A percentile compares a stretch with the other conserved stretches of the same genome.
phyloP scores from a whole-genome alignment of 2,329 filamentous ascomycete species.

The Mollisiaceae sp. region DNA sequence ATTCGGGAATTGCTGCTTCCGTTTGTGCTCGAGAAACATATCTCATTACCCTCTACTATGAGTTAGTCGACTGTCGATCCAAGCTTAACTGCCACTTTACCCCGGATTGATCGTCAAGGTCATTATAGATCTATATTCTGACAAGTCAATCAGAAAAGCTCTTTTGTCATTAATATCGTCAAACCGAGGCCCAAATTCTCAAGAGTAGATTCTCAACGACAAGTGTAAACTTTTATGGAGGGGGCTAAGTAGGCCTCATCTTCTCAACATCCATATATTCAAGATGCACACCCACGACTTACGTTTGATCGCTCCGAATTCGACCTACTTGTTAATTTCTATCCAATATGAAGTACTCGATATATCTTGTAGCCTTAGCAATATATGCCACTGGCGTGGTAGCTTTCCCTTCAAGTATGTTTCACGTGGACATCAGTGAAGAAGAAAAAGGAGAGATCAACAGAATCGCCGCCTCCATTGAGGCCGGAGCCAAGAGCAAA shows the following conservation, averaged over 20 bases:
- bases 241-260: no score
- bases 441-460: conserved; percentile 30
- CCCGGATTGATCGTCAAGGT: background rate
- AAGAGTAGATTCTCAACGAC: background rate
- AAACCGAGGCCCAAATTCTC: background rate
- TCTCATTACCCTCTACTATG: no score
- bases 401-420: conserved; percentile 34
- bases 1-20: no score
- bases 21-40: no score
- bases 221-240: no score
- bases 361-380: conserved; percentile 18
- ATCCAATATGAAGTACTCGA: conserved; percentile 29
- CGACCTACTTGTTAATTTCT: background rate
- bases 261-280: background rate
- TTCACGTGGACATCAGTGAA: conserved; percentile 27
- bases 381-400: conserved; percentile 20
- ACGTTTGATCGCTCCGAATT: no score
- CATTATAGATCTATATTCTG: background rate
- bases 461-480: conserved; percentile 24
- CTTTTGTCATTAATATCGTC: background rate
- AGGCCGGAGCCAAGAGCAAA: conserved; percentile 23
- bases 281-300: no score
- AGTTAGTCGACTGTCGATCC: no score
- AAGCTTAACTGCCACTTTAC: background rate
- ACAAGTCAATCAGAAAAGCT: background rate